A percentile compares a stretch with the other conserved stretches of the same genome.
phyloP scores from a whole-genome alignment of 2,329 filamentous ascomycete species.

The Exophiala aquamarina region DNA sequence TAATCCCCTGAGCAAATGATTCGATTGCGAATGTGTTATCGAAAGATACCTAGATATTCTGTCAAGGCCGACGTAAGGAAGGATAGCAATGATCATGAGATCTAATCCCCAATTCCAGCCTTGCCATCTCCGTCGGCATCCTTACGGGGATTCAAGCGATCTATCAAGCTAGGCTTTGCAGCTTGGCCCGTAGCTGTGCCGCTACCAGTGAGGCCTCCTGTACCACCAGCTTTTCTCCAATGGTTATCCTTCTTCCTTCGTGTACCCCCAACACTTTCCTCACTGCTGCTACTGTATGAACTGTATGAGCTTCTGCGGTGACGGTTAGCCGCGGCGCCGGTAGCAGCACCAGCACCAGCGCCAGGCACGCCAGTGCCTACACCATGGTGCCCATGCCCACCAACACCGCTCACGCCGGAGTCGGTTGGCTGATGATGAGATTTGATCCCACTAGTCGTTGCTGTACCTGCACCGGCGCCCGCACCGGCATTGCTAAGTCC shows the following conservation, averaged over 20 bases:
- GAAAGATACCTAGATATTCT: too few species aligned
- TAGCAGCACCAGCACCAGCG: slow-evolving; percentile 1
- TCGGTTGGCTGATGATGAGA: slow-evolving; percentile 7
- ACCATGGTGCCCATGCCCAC: slow-evolving; percentile 2
- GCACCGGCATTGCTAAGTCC: slow-evolving; percentile 1
- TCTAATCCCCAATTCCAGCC: slow-evolving; percentile 42
- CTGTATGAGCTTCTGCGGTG: not conserved
- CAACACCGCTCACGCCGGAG: slow-evolving; percentile 17
- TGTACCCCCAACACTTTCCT: slow-evolving; percentile 1
- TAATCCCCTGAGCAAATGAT: too few species aligned
- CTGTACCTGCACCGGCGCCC: too few species aligned
- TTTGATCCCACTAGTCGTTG: too few species aligned
- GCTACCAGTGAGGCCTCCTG: not conserved
- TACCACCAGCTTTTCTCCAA: not conserved
- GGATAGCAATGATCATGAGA: too few species aligned
- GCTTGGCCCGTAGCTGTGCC: slow-evolving; percentile 2
- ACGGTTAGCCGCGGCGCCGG: not conserved
- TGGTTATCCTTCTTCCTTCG: not conserved
- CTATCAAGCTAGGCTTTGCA: slow-evolving; percentile 50
- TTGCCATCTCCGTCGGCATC: slow-evolving; percentile 58
- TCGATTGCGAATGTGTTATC: too few species aligned
- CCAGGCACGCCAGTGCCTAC: slow-evolving; percentile 5
- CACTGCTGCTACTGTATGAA: not conserved
- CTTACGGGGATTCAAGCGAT: slow-evolving; percentile 56
- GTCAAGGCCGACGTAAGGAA: too few species aligned